Percentiles rank a stretch among this genome's conserved stretches.
phyloP scores from a whole-genome alignment of 2,329 filamentous ascomycete genomes.

The Colletotrichum navitas region DNA sequence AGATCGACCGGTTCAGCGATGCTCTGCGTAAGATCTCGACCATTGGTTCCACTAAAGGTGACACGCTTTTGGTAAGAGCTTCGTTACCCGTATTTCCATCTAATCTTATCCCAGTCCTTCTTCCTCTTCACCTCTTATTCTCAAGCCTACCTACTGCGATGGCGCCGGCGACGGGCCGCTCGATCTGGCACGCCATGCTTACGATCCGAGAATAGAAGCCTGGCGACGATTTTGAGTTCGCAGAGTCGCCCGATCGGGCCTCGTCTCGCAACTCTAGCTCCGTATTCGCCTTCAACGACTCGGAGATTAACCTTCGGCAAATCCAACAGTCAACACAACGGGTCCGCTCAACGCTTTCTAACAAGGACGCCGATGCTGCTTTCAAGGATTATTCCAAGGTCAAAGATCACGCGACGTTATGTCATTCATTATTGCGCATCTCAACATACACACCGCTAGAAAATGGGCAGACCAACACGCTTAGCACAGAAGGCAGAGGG shows the following conservation, averaged over 20 bases:
- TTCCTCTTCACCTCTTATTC: neutral
- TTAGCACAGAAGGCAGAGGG: neutral
- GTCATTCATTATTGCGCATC: conserved; percentile 7
- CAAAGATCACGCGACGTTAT: conserved; percentile 42
- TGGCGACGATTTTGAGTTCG: conserved; percentile 4
- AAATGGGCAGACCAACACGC: neutral
- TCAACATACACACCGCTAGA: neutral
- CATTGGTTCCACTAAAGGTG: neutral
- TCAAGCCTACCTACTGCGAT: neutral
- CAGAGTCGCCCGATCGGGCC: neutral
- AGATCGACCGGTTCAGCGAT: conserved; percentile 14
- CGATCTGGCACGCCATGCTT: conserved; percentile 3
- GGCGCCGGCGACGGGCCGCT: neutral
- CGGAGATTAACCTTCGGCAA: conserved; percentile 52
- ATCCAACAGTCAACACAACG: conserved; percentile 53
- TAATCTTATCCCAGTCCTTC: too few relatives aligned
- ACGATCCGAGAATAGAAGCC: conserved; percentile 11
- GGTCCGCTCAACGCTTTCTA: conserved; percentile 51
- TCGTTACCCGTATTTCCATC: neutral
- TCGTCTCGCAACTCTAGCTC: conserved; percentile 44
- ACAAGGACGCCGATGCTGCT: conserved; percentile 56
- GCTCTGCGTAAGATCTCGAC: conserved; percentile 11
- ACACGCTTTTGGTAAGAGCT: neutral
- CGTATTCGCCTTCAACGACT: conserved; percentile 46
- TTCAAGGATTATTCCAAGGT: conserved; percentile 60